Evolutionary conservation across 352 stramenopile genomes (phyloP).

Genomic region (Thalassiosira sp.): DNA sequence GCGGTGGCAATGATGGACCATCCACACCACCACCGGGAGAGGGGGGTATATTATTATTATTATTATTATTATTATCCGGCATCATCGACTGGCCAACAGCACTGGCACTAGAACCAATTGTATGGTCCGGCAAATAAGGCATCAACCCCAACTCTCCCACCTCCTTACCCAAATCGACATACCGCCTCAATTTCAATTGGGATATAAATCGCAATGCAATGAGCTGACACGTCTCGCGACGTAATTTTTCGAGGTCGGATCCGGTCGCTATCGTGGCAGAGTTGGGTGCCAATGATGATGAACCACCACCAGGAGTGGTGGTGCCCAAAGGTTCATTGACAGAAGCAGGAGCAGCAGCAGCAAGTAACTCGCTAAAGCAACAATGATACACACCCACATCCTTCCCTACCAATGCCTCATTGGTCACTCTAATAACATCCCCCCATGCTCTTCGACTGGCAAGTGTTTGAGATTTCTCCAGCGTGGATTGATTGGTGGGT

Average conservation of each 20-base stretch:
- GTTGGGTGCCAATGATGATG: not conserved
- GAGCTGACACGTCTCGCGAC: conserved; percentile 54
- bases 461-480: conserved; percentile 49
- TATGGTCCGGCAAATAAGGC: conserved; percentile 15
- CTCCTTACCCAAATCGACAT: conserved; percentile 63
- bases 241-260: not conserved
- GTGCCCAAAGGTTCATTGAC: not conserved
- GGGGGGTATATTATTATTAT: too few species aligned
- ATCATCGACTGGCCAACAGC: too few species aligned
- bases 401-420: conserved; percentile 21
- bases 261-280: not conserved
- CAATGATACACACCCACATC: not conserved
- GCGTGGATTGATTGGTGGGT: conserved; percentile 22
- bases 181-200: conserved; percentile 60
- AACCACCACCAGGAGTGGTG: not conserved
- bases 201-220: conserved; percentile 65
- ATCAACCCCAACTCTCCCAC: conserved; percentile 61
- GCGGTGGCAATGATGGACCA: not conserved
- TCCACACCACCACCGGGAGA: not conserved
- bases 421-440: conserved; percentile 62
- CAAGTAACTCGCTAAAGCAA: conserved; percentile 13
- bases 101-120: not conserved
- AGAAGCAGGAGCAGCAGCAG: conserved; percentile 5
- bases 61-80: too few species aligned
- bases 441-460: conserved; percentile 68